Base-by-base conservation (phyloP, 371 early-diverging fungal genomes). In the Rhizopus microsporus region DNA sequence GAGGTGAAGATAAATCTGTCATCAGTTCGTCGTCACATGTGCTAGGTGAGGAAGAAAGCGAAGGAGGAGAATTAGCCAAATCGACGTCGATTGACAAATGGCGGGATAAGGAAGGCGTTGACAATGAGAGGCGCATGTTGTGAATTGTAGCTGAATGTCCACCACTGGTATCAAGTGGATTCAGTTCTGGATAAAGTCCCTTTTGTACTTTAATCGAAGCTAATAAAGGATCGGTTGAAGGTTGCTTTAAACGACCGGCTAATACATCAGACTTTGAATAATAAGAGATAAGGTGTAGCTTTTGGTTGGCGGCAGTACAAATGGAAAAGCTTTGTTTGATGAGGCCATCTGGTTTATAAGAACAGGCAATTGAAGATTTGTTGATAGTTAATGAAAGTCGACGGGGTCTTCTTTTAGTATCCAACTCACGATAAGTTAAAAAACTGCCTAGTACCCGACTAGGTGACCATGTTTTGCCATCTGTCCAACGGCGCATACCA, bases 401-500 rank as follows among this genome's bases (percentile, higher is more conserved):
- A 29, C 80, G 72, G 13, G 75, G 72, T 49, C 77, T 67, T 12
- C 77, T 57, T 37, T 82, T 82, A 6, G 78, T 79, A 37, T 87
- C 89, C 12, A 89, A 73, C 66, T 91, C 90, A 50, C 86, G 84
- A 66, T 91, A 91, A 31, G 87, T 86, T 39, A 91, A 66, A 53
- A 90, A 91, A 55, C 87, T 86, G 23, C 89, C 90, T 8, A 81
- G 72, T 2, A 90, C 88, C 17, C 93, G 82, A n/a, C 88, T 88
- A 4, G 93, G 91, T 10, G 92, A 89, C 94, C 93, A 92, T 9
- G 87, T 86, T 29, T 84, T 75, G 5, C 93, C 92, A 65, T 93
- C 94, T 0, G 94, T 94, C 94, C 94, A 94, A n/a, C 94, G 80
- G 48, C 88, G 78, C 80, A 94, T 93, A 0, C 93, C 89, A 5